A percentile compares a stretch with the other conserved stretches of the same genome.
Evolutionary conservation across 2,329 filamentous ascomycete species (phyloP).

Genomic region (Raffaelea ambrosiae): DNA sequence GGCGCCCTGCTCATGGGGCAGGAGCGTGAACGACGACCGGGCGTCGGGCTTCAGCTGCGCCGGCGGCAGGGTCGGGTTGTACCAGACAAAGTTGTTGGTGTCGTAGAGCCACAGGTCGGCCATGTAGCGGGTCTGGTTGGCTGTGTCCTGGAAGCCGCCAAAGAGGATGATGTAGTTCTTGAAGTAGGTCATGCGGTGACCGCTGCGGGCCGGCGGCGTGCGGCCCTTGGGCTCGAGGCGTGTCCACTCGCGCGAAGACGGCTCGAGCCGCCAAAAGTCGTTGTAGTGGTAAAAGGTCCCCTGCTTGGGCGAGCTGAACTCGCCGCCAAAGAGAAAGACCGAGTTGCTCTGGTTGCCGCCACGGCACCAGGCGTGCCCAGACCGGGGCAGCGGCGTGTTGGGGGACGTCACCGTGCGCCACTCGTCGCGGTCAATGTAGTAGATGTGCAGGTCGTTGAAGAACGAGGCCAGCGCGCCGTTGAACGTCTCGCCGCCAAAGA

Average conservation of each 20-base stretch:
- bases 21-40: slow-evolving; percentile 81
- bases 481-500: slow-evolving; percentile 94
- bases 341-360: slow-evolving; percentile 71
- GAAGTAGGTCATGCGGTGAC: slow-evolving; percentile 92
- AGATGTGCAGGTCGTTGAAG: slow-evolving; percentile 59
- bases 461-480: slow-evolving; percentile 78
- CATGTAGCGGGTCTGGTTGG: slow-evolving; percentile 87
- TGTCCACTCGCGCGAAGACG: slow-evolving; percentile 78
- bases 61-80: slow-evolving; percentile 63
- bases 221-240: slow-evolving; percentile 73
- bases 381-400: slow-evolving; percentile 83
- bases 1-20: slow-evolving; percentile 84
- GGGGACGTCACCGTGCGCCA: slow-evolving; percentile 88
- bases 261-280: slow-evolving; percentile 92
- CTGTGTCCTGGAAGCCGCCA: slow-evolving; percentile 95
- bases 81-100: slow-evolving; percentile 78
- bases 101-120: slow-evolving; percentile 95
- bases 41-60: slow-evolving; percentile 84
- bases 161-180: slow-evolving; percentile 96
- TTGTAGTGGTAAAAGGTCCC: slow-evolving; percentile 99
- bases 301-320: slow-evolving; percentile 94
- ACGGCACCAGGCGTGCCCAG: slow-evolving; percentile 90
- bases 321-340: slow-evolving; percentile 89
- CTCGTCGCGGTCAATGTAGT: slow-evolving; percentile 74
- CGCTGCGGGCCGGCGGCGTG: slow-evolving; percentile 74